Conservation (phyloP, 768 basidiomycete genomes). For the Mycena belliarum region DNA sequence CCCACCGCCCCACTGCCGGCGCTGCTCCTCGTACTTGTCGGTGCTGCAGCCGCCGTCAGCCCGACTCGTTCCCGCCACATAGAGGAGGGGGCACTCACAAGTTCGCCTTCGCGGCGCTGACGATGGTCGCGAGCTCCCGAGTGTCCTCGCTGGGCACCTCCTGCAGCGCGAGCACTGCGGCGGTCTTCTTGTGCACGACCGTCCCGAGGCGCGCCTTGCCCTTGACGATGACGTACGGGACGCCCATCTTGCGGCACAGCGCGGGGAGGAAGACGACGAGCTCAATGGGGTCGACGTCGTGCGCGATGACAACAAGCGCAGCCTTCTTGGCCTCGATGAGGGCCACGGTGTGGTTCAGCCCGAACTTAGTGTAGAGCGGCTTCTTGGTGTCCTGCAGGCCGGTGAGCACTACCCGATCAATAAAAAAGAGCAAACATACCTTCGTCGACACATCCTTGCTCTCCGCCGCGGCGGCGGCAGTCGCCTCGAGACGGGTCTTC, state of each 20-base stretch:
- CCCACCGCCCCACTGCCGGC: conserved; percentile 95
- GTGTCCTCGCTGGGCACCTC: conserved; percentile 95
- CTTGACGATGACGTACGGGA: conserved; percentile 98
- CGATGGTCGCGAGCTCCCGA: conserved; percentile 88
- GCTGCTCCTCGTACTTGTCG: conserved; percentile 91
- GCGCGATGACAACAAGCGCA: conserved; percentile 90
- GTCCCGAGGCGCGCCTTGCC: conserved; percentile 98
- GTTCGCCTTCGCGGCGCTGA: conserved; percentile 95
- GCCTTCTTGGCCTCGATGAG: conserved; percentile 98
- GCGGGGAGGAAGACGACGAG: conserved; percentile 98
- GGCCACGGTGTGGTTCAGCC: conserved; percentile 95
- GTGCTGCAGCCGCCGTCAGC: too few species aligned
- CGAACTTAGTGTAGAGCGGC: conserved; percentile 93
- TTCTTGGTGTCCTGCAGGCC: conserved; percentile 78
- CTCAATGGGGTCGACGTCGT: conserved; percentile 99
- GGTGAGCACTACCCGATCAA: too few species aligned
- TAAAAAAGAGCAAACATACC: conserved; percentile 27
- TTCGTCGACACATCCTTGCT: conserved; percentile 67
- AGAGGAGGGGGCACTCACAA: conserved; percentile 60
- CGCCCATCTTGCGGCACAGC: conserved; percentile 99
- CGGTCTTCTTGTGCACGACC: conserved; percentile 98
- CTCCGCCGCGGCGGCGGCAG: conserved; percentile 77
- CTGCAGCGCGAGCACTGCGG: conserved; percentile 86
- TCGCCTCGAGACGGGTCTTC: conserved; percentile 84
- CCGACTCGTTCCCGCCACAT: too few species aligned